Conservation (phyloP, 163 green algal genomes). For the Chloromonas sp. region DNA sequence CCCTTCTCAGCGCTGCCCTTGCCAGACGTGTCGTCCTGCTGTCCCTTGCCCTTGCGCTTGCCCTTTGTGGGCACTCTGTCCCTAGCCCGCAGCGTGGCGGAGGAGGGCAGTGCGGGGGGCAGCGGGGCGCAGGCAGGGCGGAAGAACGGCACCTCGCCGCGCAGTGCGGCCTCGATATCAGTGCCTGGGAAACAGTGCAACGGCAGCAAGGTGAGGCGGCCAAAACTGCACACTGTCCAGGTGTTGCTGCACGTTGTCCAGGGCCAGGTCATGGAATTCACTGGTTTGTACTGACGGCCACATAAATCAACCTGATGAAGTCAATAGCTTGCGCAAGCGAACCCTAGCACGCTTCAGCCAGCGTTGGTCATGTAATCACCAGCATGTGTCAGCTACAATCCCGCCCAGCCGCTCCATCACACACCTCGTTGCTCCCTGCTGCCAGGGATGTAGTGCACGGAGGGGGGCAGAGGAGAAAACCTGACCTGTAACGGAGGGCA, state of each 20-base stretch:
- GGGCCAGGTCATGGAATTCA: no score
- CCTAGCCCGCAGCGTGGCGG: neutral
- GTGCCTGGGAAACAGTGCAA: neutral
- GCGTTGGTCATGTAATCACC: no score
- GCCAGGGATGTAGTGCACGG: neutral
- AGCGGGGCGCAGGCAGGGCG: neutral
- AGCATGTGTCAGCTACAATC: no score
- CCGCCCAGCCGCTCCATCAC: no score
- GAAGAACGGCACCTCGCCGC: neutral
- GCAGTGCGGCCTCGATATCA: neutral
- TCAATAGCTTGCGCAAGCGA: no score
- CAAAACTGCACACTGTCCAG: no score
- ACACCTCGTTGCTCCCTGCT: neutral
- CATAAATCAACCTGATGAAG: no score
- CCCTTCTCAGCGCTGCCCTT: no score
- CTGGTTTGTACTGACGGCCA: no score
- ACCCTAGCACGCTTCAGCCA: no score
- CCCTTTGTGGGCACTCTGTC: neutral
- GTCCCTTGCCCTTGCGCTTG: neutral
- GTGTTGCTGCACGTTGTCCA: no score
- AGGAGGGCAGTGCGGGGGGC: neutral
- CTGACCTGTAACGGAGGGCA: neutral
- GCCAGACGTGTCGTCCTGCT: neutral
- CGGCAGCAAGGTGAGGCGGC: no score
- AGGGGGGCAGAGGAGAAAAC: neutral